A percentile compares a stretch with the other conserved stretches of the same genome.
These are phyloP conservation scores for Lachancea sp. DNA, from an alignment of 805 yeast species.

Conservation along the genomic window DNA sequence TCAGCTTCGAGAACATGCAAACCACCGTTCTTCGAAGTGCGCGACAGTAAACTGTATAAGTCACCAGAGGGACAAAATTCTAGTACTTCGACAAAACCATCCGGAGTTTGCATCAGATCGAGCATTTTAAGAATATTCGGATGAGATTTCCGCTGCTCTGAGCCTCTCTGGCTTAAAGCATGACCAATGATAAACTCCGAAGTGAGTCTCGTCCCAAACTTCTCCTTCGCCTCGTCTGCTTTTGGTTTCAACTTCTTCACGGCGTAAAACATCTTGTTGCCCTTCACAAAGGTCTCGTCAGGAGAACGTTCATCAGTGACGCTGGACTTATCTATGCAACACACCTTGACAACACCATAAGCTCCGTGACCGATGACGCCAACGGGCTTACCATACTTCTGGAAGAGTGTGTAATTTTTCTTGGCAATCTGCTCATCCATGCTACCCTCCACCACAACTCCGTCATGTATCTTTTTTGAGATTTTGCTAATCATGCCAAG, in stretches of 20 bases:
- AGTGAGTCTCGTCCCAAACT: slow-evolving; percentile 79
- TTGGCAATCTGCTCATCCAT: slow-evolving; percentile 9
- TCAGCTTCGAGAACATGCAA: slow-evolving; percentile 68
- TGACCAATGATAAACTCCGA: slow-evolving; percentile 86
- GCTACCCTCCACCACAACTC: slow-evolving; percentile 20
- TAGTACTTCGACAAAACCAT: slow-evolving; percentile 83
- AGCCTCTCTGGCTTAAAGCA: slow-evolving; percentile 45
- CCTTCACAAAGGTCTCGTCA: slow-evolving; percentile 61
- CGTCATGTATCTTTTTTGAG: slow-evolving; percentile 42
- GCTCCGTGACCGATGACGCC: slow-evolving; percentile 85
- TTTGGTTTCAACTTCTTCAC: slow-evolving; percentile 77
- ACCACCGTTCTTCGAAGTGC: slow-evolving; percentile 45
- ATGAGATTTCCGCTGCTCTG: slow-evolving; percentile 33
- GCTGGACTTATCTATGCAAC: slow-evolving; percentile 46
- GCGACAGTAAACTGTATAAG: slow-evolving; percentile 49
- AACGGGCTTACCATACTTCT: slow-evolving; percentile 46
- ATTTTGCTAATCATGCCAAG: slow-evolving; percentile 42
- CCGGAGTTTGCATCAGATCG: slow-evolving; percentile 68
- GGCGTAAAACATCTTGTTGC: slow-evolving; percentile 67
- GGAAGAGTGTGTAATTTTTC: slow-evolving; percentile 33
- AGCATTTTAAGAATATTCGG: slow-evolving; percentile 71
- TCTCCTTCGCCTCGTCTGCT: slow-evolving; percentile 83
- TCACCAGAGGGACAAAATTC: slow-evolving; percentile 89
- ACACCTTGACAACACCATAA: slow-evolving; percentile 82
- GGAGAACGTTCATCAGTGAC: slow-evolving; percentile 12